phyloP scores from a whole-genome alignment of 495 filamentous ascomycete species.

The Neurospora sp. region DNA sequence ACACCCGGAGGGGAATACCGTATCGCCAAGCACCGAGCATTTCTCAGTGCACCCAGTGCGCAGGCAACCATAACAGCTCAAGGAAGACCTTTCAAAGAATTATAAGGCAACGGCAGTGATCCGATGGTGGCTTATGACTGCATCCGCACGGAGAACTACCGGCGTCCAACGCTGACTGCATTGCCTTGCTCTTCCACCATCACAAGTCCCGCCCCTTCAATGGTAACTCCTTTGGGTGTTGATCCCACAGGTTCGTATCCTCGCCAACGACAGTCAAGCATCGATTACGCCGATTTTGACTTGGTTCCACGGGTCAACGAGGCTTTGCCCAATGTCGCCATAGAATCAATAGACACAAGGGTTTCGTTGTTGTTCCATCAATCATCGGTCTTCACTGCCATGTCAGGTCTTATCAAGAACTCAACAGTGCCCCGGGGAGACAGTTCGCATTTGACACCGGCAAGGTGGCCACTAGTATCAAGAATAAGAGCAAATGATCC shows the following conservation, averaged over 20 bases:
- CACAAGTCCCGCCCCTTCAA: background rate
- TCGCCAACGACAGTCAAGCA: background rate
- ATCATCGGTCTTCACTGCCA: background rate
- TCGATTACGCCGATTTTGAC: background rate
- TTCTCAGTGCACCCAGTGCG: background rate
- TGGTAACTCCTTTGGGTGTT: background rate
- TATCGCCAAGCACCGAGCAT: background rate
- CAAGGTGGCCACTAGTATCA: background rate
- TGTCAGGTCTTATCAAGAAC: background rate
- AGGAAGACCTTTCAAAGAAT: background rate
- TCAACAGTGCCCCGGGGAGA: background rate
- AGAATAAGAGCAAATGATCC: background rate
- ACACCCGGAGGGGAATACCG: background rate
- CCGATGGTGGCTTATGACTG: background rate
- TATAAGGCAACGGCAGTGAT: background rate
- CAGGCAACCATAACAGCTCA: background rate
- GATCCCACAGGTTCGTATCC: background rate
- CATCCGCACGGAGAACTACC: background rate
- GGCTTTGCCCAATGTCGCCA: background rate
- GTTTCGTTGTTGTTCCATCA: background rate
- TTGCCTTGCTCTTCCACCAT: background rate
- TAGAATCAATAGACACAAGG: background rate
- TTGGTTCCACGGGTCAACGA: background rate
- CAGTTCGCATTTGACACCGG: background rate
- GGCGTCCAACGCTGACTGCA: background rate